Percentiles rank a stretch among this genome's conserved stretches.
Evolutionary conservation across 805 yeast species (phyloP).

Genomic region (Starmerella kuoi): DNA sequence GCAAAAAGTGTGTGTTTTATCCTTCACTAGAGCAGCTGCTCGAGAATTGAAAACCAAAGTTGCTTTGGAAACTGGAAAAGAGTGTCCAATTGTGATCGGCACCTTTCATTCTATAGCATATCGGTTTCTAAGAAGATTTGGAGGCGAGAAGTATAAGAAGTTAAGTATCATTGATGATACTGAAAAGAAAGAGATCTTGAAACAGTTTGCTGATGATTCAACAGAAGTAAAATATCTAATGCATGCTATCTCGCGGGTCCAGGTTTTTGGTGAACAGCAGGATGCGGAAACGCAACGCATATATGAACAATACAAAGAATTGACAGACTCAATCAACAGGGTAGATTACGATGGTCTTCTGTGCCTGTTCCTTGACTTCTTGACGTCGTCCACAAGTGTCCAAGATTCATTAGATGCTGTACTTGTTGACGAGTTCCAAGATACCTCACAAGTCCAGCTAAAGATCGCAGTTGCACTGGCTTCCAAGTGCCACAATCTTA

Average conservation of each 20-base stretch:
- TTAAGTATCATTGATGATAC: conserved; percentile 54
- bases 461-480: conserved; percentile 49
- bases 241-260: background rate
- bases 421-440: conserved; percentile 89
- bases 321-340: conserved; percentile 32
- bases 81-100: conserved; percentile 50
- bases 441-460: conserved; percentile 69
- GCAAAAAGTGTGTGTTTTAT: conserved; percentile 60
- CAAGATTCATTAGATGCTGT: conserved; percentile 50
- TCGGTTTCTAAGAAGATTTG: conserved; percentile 45
- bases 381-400: conserved; percentile 31
- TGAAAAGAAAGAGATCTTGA: conserved; percentile 41
- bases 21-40: conserved; percentile 90
- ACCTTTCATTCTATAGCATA: conserved; percentile 83
- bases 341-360: conserved; percentile 81
- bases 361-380: conserved; percentile 40
- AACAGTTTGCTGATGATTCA: conserved; percentile 26
- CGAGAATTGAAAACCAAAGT: conserved; percentile 67
- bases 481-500: conserved; percentile 33
- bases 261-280: background rate
- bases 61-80: conserved; percentile 8
- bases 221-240: background rate
- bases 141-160: conserved; percentile 30
- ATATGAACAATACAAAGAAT: conserved; percentile 46
- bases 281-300: background rate